Conservation (phyloP, 139 green algal genomes). For the Dunaliella primolecta region DNA sequence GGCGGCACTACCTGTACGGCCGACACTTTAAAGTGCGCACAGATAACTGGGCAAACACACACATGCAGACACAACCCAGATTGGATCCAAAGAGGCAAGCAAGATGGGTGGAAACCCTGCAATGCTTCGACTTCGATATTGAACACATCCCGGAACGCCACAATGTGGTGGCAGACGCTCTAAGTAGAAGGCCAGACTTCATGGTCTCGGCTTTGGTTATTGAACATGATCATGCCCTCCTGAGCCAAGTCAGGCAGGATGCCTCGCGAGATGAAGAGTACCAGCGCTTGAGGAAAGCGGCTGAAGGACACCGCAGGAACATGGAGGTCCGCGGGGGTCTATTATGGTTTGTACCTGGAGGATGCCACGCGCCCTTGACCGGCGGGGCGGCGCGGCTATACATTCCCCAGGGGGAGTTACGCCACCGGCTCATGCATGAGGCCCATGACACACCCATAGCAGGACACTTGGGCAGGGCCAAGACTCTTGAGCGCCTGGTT, state of each 20-base stretch:
- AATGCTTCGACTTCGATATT: slow-evolving; percentile 21
- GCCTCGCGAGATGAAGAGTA: too few species aligned
- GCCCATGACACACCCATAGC: background rate
- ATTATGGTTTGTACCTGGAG: too few species aligned
- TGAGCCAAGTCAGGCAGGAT: too few species aligned
- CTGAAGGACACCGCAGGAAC: too few species aligned
- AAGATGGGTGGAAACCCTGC: slow-evolving; percentile 8
- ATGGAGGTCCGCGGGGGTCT: too few species aligned
- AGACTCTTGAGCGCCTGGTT: slow-evolving; percentile 13
- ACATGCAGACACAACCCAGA: background rate
- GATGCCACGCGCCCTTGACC: background rate
- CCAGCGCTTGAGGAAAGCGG: too few species aligned
- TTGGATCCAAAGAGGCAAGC: background rate
- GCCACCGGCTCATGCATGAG: too few species aligned
- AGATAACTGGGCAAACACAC: slow-evolving; percentile 16
- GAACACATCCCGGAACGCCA: slow-evolving; percentile 14
- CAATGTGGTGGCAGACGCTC: slow-evolving; percentile 41
- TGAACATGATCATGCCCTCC: background rate
- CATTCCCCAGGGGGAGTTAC: too few species aligned
- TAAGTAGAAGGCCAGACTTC: background rate
- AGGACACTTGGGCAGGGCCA: slow-evolving; percentile 15
- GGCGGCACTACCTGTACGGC: slow-evolving; percentile 12
- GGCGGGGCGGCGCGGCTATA: too few species aligned
- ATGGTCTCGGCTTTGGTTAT: background rate
- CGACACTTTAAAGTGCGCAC: slow-evolving; percentile 9